Evolutionary conservation across 2,329 filamentous ascomycete species (phyloP).

Genomic region (Ophiostoma fasciatum): DNA sequence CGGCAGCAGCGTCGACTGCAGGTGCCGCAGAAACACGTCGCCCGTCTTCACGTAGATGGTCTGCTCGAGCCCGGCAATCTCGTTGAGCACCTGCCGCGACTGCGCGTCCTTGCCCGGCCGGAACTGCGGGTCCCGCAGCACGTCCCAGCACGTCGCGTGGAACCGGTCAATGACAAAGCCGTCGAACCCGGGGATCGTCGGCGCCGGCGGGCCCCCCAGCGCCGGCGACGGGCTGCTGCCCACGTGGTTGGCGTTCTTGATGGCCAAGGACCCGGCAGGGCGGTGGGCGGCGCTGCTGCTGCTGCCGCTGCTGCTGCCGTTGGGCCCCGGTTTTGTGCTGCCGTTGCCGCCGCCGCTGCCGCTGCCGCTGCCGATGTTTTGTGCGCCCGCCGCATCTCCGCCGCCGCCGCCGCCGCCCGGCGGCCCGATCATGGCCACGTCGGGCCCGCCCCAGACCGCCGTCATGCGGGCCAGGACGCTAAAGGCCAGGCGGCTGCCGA

Average conservation of each 20-base stretch:
- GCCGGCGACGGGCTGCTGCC: not conserved
- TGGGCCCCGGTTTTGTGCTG: not conserved
- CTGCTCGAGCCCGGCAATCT: conserved; percentile 78
- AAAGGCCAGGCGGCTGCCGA: conserved; percentile 58
- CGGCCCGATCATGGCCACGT: conserved; percentile 45
- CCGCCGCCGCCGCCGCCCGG: conserved; percentile 29
- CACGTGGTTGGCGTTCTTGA: not conserved
- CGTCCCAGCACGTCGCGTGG: conserved; percentile 78
- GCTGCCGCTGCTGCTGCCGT: not conserved
- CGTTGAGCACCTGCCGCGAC: conserved; percentile 71
- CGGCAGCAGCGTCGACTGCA: conserved; percentile 49
- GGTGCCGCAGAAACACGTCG: conserved; percentile 56
- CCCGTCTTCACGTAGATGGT: conserved; percentile 85
- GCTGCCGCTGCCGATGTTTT: not conserved
- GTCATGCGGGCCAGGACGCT: conserved; percentile 73
- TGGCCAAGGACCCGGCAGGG: too few relatives aligned
- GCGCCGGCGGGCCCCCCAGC: conserved; percentile 26
- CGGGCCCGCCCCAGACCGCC: conserved; percentile 77
- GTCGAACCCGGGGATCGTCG: conserved; percentile 74
- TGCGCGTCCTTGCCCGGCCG: conserved; percentile 70
- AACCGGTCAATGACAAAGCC: conserved; percentile 81
- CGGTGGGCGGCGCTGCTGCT: conserved; percentile 1
- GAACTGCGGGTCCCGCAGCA: conserved; percentile 66
- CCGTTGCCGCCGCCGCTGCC: not conserved
- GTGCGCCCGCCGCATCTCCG: conserved; percentile 7